phyloP scores from a whole-genome alignment of 805 yeast genomes.

The Suhomyces faveliae region DNA sequence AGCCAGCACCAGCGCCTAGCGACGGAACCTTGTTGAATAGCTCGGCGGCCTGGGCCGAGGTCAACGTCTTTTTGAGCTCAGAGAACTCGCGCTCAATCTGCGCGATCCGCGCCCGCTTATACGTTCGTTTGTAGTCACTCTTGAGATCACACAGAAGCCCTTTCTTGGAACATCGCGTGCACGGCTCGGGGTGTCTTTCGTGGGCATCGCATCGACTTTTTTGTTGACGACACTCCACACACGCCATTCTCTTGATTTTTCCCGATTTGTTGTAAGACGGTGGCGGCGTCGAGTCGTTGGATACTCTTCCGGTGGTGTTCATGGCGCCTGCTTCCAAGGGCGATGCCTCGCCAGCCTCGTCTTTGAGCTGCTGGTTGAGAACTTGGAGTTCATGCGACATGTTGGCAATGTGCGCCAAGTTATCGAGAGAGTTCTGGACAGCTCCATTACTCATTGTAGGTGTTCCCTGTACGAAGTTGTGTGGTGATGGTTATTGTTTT shows the following conservation, averaged over 20 bases:
- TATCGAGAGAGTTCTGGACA: conserved; percentile 34
- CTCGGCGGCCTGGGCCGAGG: conserved; percentile 32
- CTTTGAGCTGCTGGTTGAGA: conserved; percentile 24
- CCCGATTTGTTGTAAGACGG: conserved; percentile 11
- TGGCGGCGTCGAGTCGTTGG: conserved; percentile 6
- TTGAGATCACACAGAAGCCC: conserved; percentile 69
- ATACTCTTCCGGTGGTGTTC: background rate
- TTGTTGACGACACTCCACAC: conserved; percentile 95
- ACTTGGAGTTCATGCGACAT: conserved; percentile 41
- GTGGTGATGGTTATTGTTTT: background rate
- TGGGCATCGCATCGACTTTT: conserved; percentile 88
- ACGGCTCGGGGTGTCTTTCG: conserved; percentile 71
- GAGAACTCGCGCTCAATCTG: conserved; percentile 78
- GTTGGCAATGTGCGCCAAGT: conserved; percentile 43
- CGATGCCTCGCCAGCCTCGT: conserved; percentile 7
- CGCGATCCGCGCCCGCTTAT: conserved; percentile 81
- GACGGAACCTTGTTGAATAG: conserved; percentile 26
- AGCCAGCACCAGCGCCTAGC: conserved; percentile 3
- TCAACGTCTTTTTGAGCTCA: conserved; percentile 59
- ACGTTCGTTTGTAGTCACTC: conserved; percentile 83
- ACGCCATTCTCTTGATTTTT: conserved; percentile 66
- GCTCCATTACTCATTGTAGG: conserved; percentile 10
- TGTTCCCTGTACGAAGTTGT: background rate
- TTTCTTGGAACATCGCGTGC: conserved; percentile 77
- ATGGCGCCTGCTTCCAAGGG: conserved; percentile 6